Evolutionary conservation across 106 monocot genomes (phyloP), one percentile per base, ranked within the genome.

Genomic region (Allium cepa): DNA sequence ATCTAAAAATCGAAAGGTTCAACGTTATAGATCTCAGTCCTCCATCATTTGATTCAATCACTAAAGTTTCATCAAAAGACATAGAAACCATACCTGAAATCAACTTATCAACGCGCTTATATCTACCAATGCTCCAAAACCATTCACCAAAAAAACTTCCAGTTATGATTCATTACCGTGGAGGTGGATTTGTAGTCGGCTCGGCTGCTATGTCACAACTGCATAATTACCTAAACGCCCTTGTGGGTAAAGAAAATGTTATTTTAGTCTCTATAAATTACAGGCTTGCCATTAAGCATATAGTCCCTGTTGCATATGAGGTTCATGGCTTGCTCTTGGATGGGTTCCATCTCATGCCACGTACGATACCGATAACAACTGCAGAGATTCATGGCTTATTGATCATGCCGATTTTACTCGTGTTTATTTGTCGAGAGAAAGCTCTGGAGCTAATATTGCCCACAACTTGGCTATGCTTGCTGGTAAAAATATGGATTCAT

Each of bases 271-370:
- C 79, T 0, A 72, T 79, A 11, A 66, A 76, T 45, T 84, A 84
- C 66, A 69, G 84, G 13, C 84, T 56, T 13, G 84, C 73, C 0
- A 72, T 79, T 10, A 76, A 84, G 79, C 69, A 79, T 73, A 76
- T 76, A 1, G 68, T 84, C 66, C 79, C 79, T 14, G 62, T 76
- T 3, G 79, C 73, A 36, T 84, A 79, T 69, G 69, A 79, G 0
- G 79, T 70, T 68, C 74, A 3, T 84, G 84, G 79, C 73, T 61
- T 17, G 73, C 77, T 12, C 84, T 84, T 47, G 49, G 26, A 3
- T 84, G 84, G 84, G 77, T 71, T 10, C 52, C 17, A 0, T 56
- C 74, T 2, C 10, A 53, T 10, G 15, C 53, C 2, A 4, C 17
- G 63, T 53, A 1, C 10, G 12, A 53, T 6, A 53, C 10, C 5